Evolutionary conservation across 495 filamentous ascomycete species (phyloP), one percentile per base, ranked within the genome.

Genomic region (Lophium mytilinum): DNA sequence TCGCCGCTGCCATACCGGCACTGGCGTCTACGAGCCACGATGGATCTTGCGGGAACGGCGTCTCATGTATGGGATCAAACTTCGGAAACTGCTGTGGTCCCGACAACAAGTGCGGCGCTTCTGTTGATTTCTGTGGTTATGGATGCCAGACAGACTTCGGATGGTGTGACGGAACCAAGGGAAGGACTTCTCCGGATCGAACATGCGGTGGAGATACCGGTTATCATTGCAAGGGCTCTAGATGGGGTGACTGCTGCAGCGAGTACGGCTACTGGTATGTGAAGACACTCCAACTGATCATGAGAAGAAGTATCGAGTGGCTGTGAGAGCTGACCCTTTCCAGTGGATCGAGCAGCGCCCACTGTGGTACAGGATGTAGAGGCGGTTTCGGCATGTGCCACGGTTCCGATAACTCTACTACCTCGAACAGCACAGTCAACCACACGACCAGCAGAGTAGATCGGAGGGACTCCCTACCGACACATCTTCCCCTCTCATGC

Each of bases 111-210:
- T 64, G 61, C 37, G 61, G 61, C 36, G 19, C 61, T 37, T 52
- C 62, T 1, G 0, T 17, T 9, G 58, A 47, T 12, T 41, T 57
- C 21, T 65, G 62, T 43, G 54, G 53, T 1, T 5, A 5, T 9
- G 62, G 62, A 34, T 65, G 62, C 43, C 53, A 65, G n/a, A 4
- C 35, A 21, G 42, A 54, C 9, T 55, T 34, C 33, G 62, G 62
- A 11, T 52, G 34, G 21, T 65, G 62, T 37, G 43, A 58, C 30
- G 19, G 45, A 11, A 61, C 41, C 1, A 24, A 49, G 19, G 50
- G 58, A 19, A 54, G 37, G 35, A 10, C 19, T 3, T 58, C 50
- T 33, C 57, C 57, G 8, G 52, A 60, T 37, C 56, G 56, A 17
- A 49, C 39, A 8, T 56, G 56, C 34, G 51, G 54, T n/a, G 56